These are phyloP conservation scores for Plantago coronopus DNA, from an alignment of 305 asterid genomes.

Conservation along the genomic window DNA sequence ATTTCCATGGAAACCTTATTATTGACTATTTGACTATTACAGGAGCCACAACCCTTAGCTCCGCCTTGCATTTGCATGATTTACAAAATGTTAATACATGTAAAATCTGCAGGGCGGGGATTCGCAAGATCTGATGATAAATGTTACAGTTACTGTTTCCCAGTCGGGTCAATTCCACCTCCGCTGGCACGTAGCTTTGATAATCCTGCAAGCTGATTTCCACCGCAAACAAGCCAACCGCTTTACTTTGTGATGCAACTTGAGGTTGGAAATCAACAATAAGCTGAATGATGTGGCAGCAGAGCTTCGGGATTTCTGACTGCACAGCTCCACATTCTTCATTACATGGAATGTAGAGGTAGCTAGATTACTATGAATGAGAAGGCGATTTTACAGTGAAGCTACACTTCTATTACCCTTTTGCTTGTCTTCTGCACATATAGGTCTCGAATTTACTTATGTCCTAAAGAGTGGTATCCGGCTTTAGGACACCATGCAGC, in stretches of 20 bases:
- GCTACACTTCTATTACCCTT: constrained; percentile 2
- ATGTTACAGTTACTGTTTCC: too few species aligned
- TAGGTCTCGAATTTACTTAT: background rate
- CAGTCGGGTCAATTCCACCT: background rate
- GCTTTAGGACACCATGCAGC: constrained; percentile 68
- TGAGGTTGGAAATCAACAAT: constrained; percentile 1
- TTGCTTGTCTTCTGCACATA: background rate
- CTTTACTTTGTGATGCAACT: constrained; percentile 12
- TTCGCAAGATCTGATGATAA: too few species aligned
- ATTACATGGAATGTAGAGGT: background rate
- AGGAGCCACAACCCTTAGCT: too few species aligned
- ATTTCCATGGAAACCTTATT: too few species aligned
- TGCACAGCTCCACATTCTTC: constrained; percentile 5
- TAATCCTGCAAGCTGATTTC: background rate
- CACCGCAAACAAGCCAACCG: background rate
- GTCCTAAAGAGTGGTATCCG: constrained; percentile 33
- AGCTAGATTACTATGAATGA: constrained; percentile 1
- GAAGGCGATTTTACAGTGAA: constrained; percentile 17
- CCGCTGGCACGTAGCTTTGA: constrained; percentile 5
- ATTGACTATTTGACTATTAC: too few species aligned
- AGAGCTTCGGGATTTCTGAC: constrained; percentile 5
- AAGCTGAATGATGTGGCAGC: constrained; percentile 13
- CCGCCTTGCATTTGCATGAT: too few species aligned
- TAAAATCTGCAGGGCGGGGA: too few species aligned
- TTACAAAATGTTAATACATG: too few species aligned